phyloP scores from a whole-genome alignment of 768 basidiomycete species.

The Tulasnella sp. region DNA sequence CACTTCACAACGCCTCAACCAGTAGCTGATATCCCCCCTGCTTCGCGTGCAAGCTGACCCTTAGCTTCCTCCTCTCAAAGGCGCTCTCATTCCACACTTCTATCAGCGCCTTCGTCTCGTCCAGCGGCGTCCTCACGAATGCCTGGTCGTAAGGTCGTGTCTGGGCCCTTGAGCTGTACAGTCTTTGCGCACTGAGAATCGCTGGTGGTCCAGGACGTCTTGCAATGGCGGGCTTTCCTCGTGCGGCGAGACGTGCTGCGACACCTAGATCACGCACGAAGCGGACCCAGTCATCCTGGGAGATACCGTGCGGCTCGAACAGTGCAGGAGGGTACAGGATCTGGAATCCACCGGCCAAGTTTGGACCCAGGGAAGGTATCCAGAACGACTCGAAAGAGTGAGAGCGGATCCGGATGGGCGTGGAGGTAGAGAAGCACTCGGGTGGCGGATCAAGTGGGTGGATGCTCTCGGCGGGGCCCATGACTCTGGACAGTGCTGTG shows the following conservation, averaged over 20 bases:
- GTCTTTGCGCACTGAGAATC: neutral
- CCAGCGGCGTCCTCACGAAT: neutral
- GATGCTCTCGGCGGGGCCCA: neutral
- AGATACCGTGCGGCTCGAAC: neutral
- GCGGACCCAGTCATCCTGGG: neutral
- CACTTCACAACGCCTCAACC: neutral
- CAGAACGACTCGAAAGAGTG: neutral
- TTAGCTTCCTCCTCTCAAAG: slow-evolving; percentile 7
- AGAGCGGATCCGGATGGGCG: neutral
- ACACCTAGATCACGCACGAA: neutral
- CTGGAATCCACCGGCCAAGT: neutral
- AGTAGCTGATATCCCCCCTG: neutral
- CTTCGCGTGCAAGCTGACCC: neutral
- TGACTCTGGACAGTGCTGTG: neutral
- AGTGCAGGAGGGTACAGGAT: neutral
- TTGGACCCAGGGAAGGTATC: neutral
- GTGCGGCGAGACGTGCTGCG: neutral
- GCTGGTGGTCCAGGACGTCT: neutral
- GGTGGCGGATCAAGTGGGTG: slow-evolving; percentile 6
- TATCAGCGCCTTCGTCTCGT: neutral
- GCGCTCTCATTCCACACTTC: slow-evolving; percentile 10
- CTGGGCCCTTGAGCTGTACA: neutral
- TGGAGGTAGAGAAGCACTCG: slow-evolving; percentile 9
- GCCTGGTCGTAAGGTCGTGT: slow-evolving; percentile 9
- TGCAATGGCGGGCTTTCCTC: neutral